Evolutionary conservation across 1,139 yeast genomes (phyloP), one percentile per base, ranked within the genome.

Genomic region (Keqinozyma sinolaborantium): DNA sequence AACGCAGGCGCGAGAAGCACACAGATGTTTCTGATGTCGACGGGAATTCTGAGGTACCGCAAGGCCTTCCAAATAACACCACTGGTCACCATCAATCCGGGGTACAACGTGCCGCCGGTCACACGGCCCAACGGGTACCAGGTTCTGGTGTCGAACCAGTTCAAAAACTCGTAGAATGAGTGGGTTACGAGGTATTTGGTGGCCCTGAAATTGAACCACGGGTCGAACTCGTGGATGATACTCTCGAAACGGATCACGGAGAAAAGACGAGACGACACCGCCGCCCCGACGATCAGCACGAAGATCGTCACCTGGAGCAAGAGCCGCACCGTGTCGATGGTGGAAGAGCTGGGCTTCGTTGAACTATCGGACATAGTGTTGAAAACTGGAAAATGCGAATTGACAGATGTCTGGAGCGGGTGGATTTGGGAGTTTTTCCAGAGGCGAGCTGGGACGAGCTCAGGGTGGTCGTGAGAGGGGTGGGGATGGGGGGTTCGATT

Each of bases 51-150:
- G 30, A 83, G 59, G 64, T 65, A 64, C 42, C 81, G 68, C 42
- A 92, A 69, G 9, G 78, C 51, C 48, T 81, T 85, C 82, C 95
- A 90, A 36, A 94, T 83, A 16, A 85, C 73, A 21, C 95, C 95
- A 7, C 95, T 83, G 5, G 98, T 88, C 25, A 94, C 96, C 99
- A 94, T 94, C 47, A 94, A 70, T 7, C 99, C 99, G 3, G 99
- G 99, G 54, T 94, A 94, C 44, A 94, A 65, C 3, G 99, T 94
- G 42, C 99, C 99, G 45, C 99, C 99, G 9, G 98, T 92, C 50
- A 94, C 98, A 63, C 99, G 79, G 13, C 99, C 99, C 42, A 94
- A 71, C 14, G 99, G 99, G 58, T 94, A 94, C 99, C 99, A 94
- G 16, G 98, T 92, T 53, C 96, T 77, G 58, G 92, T 97, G 57